These are phyloP conservation scores for Curvularia hawaiiensis DNA, from an alignment of 2,329 filamentous ascomycete genomes.

Conservation along the genomic window DNA sequence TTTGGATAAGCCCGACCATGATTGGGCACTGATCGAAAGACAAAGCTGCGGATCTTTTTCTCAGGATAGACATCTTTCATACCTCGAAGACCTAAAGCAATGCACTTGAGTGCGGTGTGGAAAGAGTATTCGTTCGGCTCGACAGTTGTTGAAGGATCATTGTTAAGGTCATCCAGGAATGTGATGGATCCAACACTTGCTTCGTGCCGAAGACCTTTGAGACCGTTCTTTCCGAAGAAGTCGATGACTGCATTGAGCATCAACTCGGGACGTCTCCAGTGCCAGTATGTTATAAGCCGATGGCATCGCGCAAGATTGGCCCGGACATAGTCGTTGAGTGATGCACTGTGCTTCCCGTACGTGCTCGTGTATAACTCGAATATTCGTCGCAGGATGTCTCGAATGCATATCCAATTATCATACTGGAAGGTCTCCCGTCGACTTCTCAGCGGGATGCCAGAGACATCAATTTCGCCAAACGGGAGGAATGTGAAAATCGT, in stretches of 20 bases:
- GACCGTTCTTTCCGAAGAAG: conserved; percentile 61
- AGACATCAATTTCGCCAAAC: conserved; percentile 57
- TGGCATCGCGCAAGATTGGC: conserved; percentile 59
- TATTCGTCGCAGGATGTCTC: conserved; percentile 52
- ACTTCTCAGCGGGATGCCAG: conserved; percentile 53
- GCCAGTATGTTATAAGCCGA: conserved; percentile 59
- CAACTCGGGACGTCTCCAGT: conserved; percentile 61
- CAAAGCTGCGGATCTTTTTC: conserved; percentile 61
- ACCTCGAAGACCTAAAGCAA: conserved; percentile 56
- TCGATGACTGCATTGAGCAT: conserved; percentile 62
- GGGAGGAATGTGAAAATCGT: conserved; percentile 60
- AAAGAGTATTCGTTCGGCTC: conserved; percentile 60
- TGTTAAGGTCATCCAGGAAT: conserved; percentile 59
- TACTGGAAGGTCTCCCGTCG: conserved; percentile 46
- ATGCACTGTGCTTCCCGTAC: conserved; percentile 45
- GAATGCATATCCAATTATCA: conserved; percentile 59
- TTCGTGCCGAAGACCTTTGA: conserved; percentile 60
- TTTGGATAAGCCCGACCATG: conserved; percentile 66
- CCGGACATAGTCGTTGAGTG: conserved; percentile 62
- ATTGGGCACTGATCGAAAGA: conserved; percentile 64
- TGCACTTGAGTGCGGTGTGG: conserved; percentile 63
- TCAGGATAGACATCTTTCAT: conserved; percentile 55
- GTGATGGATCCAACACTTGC: conserved; percentile 56
- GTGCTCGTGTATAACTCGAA: conserved; percentile 55
- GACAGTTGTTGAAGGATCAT: conserved; percentile 51